These are phyloP conservation scores for Curvularia spicifera DNA, from an alignment of 2,329 filamentous ascomycete species.

Conservation along the genomic window DNA sequence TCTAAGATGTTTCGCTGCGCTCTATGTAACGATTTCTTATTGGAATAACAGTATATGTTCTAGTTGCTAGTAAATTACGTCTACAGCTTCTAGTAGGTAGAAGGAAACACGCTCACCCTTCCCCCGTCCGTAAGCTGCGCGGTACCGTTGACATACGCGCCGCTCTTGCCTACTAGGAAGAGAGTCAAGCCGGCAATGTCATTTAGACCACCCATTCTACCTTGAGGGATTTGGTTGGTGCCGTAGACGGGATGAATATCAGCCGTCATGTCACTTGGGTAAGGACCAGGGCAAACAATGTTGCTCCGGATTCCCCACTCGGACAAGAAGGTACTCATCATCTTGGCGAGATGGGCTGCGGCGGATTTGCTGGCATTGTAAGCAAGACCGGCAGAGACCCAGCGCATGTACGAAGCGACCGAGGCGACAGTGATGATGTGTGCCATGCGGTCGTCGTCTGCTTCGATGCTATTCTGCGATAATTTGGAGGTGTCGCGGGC, in stretches of 20 bases:
- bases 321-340: constrained; percentile 51
- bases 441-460: constrained; percentile 49
- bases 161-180: constrained; percentile 59
- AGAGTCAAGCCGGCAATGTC: constrained; percentile 59
- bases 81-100: constrained; percentile 36
- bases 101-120: constrained; percentile 44
- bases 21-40: background rate
- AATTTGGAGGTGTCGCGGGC: constrained; percentile 31
- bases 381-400: constrained; percentile 47
- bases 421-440: constrained; percentile 56
- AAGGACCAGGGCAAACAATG: constrained; percentile 54
- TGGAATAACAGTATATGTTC: background rate
- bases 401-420: constrained; percentile 51
- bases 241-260: constrained; percentile 38
- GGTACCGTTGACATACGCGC: constrained; percentile 62
- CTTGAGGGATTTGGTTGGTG: constrained; percentile 48
- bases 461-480: constrained; percentile 28
- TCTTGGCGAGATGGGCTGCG: constrained; percentile 55
- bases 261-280: constrained; percentile 55
- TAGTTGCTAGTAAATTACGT: background rate
- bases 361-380: constrained; percentile 56
- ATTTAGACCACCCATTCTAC: constrained; percentile 50
- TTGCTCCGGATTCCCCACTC: constrained; percentile 57
- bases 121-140: constrained; percentile 58
- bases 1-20: background rate